These are phyloP conservation scores for Lotmaria passim DNA, from an alignment of 208 protist species.

Conservation along the genomic window DNA sequence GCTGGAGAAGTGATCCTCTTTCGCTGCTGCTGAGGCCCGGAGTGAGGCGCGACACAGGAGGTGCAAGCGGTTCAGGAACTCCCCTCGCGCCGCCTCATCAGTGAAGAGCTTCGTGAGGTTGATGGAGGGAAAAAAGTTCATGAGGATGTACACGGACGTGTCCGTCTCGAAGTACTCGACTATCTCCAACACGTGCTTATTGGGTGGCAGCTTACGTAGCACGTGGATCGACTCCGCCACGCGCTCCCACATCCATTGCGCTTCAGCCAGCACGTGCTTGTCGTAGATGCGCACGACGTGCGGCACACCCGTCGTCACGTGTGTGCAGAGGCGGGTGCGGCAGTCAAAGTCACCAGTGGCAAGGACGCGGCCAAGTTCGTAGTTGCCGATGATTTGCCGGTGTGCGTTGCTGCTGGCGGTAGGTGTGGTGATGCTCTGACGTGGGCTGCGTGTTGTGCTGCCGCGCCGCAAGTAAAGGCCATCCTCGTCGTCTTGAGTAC, in stretches of 20 bases:
- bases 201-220: conserved; percentile 77
- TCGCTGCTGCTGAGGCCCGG: not conserved
- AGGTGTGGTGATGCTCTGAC: not conserved
- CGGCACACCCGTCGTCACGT: conserved; percentile 74
- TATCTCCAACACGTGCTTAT: conserved; percentile 87
- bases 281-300: conserved; percentile 87
- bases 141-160: conserved; percentile 85
- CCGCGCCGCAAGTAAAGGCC: not conserved
- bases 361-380: conserved; percentile 80
- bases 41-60: conserved; percentile 5
- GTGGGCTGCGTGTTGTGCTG: not conserved
- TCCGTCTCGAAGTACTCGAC: conserved; percentile 87
- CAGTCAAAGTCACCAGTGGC: conserved; percentile 88
- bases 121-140: conserved; percentile 78
- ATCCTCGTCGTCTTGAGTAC: not conserved
- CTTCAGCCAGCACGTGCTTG: conserved; percentile 74
- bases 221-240: conserved; percentile 82
- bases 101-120: conserved; percentile 74
- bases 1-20: not conserved
- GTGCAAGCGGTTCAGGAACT: conserved; percentile 20
- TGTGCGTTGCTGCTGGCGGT: conserved; percentile 5
- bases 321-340: conserved; percentile 78
- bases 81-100: conserved; percentile 16
- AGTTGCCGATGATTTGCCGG: conserved; percentile 80
- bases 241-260: conserved; percentile 87